Conservation (phyloP, 768 basidiomycete genomes). For the Trametes cingulata region DNA sequence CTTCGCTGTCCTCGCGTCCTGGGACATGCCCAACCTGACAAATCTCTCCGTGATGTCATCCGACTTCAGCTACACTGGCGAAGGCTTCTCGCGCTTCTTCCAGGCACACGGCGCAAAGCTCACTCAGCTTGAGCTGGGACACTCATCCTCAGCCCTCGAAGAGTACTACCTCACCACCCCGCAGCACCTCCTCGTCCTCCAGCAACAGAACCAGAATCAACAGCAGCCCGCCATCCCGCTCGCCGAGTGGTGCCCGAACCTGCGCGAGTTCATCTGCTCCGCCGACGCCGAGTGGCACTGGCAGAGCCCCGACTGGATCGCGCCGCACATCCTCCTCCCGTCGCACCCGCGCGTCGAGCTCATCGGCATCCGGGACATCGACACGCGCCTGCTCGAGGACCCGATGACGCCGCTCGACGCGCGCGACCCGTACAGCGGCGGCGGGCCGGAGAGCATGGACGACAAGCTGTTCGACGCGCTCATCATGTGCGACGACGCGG, state of each 20-base stretch:
- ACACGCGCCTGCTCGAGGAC: slow-evolving; percentile 54
- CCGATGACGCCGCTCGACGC: slow-evolving; percentile 26
- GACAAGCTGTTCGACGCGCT: slow-evolving; percentile 16
- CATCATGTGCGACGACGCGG: slow-evolving; percentile 26
- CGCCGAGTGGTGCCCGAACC: slow-evolving; percentile 69
- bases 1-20: slow-evolving; percentile 62
- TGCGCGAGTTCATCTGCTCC: slow-evolving; percentile 69
- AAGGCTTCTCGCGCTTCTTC: slow-evolving; percentile 68
- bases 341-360: slow-evolving; percentile 60
- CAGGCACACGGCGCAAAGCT: slow-evolving; percentile 62
- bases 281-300: slow-evolving; percentile 84
- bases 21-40: slow-evolving; percentile 63
- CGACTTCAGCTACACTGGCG: slow-evolving; percentile 69
- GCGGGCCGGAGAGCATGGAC: background rate
- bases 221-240: slow-evolving; percentile 43
- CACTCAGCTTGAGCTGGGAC: slow-evolving; percentile 69
- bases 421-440: background rate
- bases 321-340: slow-evolving; percentile 71
- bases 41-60: slow-evolving; percentile 69
- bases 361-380: slow-evolving; percentile 73
- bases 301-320: slow-evolving; percentile 79
- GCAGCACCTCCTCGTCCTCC: slow-evolving; percentile 27
- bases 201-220: slow-evolving; percentile 20
- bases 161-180: slow-evolving; percentile 63
- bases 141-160: slow-evolving; percentile 64